phyloP scores from a whole-genome alignment of 2,329 filamentous ascomycete genomes.

The Dactylellina haptotyla region DNA sequence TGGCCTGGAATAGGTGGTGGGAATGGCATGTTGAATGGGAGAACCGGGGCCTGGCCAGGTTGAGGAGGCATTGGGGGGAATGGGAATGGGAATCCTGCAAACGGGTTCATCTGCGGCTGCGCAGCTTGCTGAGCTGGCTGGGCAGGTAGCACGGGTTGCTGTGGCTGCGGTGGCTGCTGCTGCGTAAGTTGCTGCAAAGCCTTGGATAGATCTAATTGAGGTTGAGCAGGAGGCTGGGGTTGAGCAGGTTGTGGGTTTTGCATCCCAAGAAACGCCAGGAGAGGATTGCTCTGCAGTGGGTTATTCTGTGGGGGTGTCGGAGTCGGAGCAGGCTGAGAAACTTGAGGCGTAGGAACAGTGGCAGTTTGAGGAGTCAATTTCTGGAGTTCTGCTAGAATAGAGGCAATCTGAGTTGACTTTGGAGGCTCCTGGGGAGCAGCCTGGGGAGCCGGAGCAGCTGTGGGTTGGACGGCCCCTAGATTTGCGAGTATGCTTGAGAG shows the following conservation, averaged over 20 bases:
- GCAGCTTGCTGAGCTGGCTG: conserved; percentile 1
- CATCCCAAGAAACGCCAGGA: conserved; percentile 41
- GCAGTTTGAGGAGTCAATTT: conserved; percentile 33
- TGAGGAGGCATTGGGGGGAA: conserved; percentile 41
- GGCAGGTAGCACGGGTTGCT: too few species aligned
- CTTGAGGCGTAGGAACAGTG: conserved; percentile 11
- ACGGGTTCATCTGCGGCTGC: conserved; percentile 28
- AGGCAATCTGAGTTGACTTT: conserved; percentile 38
- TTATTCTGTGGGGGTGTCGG: conserved; percentile 20
- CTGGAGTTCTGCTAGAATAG: conserved; percentile 41
- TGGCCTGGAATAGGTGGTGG: conserved; percentile 34
- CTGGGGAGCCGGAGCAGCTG: conserved; percentile 8
- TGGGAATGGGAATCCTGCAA: conserved; percentile 31
- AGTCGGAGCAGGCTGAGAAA: conserved; percentile 24
- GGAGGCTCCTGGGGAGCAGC: conserved; percentile 16
- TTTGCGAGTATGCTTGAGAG: conserved; percentile 51
- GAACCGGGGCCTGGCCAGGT: conserved; percentile 40
- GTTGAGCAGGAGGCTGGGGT: conserved; percentile 24
- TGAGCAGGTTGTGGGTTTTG: conserved; percentile 28
- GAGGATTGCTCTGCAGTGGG: conserved; percentile 30
- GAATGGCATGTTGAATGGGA: conserved; percentile 51
- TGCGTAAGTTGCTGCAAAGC: conserved; percentile 32
- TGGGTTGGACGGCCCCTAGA: conserved; percentile 17
- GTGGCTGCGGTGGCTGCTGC: conserved; percentile 5
- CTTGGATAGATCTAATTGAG: conserved; percentile 23